A percentile compares a stretch with the other conserved stretches of the same genome.
Conservation (phyloP, 2,329 filamentous ascomycete species). For the Botrytis byssoidea region DNA sequence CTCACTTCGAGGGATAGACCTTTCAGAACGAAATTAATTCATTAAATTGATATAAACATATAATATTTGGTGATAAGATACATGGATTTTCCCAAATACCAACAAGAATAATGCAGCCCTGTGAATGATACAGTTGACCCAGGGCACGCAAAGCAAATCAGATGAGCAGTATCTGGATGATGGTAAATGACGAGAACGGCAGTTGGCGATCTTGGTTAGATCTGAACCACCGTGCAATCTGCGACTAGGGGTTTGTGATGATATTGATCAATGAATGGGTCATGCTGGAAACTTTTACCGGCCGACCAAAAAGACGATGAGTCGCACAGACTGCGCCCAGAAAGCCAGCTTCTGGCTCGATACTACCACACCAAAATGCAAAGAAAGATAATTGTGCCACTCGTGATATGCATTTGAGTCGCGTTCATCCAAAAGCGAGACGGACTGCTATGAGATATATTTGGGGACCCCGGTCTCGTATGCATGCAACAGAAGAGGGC, state of each 20-base stretch:
- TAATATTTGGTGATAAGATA: not conserved
- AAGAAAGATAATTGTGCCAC: not conserved
- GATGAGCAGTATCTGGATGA: conserved; percentile 6
- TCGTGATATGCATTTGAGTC: conserved; percentile 14
- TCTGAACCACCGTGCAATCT: conserved; percentile 19
- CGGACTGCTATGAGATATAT: not conserved
- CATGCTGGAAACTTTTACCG: conserved; percentile 22
- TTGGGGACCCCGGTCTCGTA: not conserved
- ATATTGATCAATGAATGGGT: conserved; percentile 13
- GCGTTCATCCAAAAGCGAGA: not conserved
- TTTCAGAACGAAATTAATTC: not conserved
- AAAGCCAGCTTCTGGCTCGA: conserved; percentile 1
- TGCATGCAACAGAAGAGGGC: conserved; percentile 11
- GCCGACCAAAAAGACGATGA: conserved; percentile 1
- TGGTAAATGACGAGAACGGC: conserved; percentile 18
- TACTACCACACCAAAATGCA: conserved; percentile 10
- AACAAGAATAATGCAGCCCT: conserved; percentile 18
- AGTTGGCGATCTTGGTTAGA: conserved; percentile 22
- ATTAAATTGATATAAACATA: not conserved
- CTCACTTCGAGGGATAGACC: not conserved
- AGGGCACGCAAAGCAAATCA: conserved; percentile 18
- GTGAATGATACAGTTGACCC: conserved; percentile 11
- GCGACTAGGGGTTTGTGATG: conserved; percentile 11
- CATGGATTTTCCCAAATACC: conserved; percentile 2
- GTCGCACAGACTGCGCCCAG: conserved; percentile 6